phyloP scores from a whole-genome alignment of 2,329 filamentous ascomycete species.

The Diplodia sapinea region DNA sequence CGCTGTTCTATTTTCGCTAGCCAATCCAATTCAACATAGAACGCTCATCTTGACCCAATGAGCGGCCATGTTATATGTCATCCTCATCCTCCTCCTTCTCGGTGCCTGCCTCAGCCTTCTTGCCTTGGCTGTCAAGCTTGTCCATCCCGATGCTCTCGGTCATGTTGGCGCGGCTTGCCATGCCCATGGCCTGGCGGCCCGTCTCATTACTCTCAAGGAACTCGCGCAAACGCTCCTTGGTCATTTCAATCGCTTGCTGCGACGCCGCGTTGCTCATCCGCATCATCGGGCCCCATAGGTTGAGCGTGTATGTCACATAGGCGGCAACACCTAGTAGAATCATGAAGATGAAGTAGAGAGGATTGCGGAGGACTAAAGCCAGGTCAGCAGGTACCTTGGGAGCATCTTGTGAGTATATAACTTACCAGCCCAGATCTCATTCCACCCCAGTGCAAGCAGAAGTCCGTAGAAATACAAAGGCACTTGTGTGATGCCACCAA shows the following conservation, averaged over 20 bases:
- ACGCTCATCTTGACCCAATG: not conserved
- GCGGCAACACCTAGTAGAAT: conserved; percentile 76
- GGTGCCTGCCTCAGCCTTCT: conserved; percentile 10
- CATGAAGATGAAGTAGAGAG: conserved; percentile 87
- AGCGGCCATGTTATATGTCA: conserved; percentile 18
- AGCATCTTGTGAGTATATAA: conserved; percentile 31
- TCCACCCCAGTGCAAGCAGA: conserved; percentile 93
- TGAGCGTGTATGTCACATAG: conserved; percentile 91
- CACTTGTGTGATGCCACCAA: conserved; percentile 92
- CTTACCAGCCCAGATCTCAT: conserved; percentile 93
- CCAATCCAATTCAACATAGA: conserved; percentile 7
- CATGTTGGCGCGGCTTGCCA: conserved; percentile 50
- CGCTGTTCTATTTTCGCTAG: conserved; percentile 49
- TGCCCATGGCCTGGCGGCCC: conserved; percentile 79
- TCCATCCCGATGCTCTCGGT: conserved; percentile 27
- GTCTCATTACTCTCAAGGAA: conserved; percentile 89
- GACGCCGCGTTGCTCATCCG: conserved; percentile 93
- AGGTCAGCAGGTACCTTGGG: not conserved
- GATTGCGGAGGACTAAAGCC: conserved; percentile 82
- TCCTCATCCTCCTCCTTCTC: conserved; percentile 27
- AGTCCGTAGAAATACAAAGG: conserved; percentile 94
- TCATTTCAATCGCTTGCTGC: conserved; percentile 84
- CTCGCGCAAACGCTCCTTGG: conserved; percentile 87
- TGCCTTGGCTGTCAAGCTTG: conserved; percentile 18
- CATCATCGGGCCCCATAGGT: conserved; percentile 93